Base-by-base conservation (phyloP, 257 asterid genomes). In the Solanum virginianum region DNA sequence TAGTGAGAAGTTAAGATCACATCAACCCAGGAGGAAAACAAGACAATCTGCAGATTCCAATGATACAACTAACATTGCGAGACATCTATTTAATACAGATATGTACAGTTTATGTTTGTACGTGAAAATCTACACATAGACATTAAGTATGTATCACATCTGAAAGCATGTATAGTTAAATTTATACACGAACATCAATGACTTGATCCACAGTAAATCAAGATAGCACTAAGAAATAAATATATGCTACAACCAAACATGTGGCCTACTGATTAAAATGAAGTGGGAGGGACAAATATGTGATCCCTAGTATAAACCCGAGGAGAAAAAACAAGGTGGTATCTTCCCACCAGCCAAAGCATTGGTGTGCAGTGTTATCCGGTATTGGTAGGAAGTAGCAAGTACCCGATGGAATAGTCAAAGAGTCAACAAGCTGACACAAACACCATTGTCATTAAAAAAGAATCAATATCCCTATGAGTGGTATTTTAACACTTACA, bases 401-500 rank as follows among this genome's bases (percentile, higher is more conserved):
- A 66, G 47, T 66, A 8, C 49, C 75, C 77, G 43, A 49, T 16
- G 77, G 49, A 68, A 68, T 36, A 36, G 20, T 68, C 49, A 0
- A 8, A 68, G 51, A 32, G 77, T 10, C 47, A 14, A 16, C 74
- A 66, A 66, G 47, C 22, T 15, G 22, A 29, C 47, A 32, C 22
- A 3, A 12, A 8, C 22, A 32, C 53, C 80, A 70, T 22, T 43
- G 54, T 41, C 80, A 41, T 70, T 18, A 10, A 70, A 70, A 18
- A 70, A 36, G 71, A 59, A 80, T 86, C 86, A 82, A 69, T 82
- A 54, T 47, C 49, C 62, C 80, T 16, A 90, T 86, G 91, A 90
- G 87, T 89, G 91, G 94, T 92, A 90, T 89, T 91, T 89, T 86
- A 95, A 90, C 85, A 90, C 98, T 95, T 95, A 97, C 99, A 95